Evolutionary conservation across 148 eudicot species (phyloP), one percentile per base, ranked within the genome.

Genomic region (Arctostaphylos glauca): DNA sequence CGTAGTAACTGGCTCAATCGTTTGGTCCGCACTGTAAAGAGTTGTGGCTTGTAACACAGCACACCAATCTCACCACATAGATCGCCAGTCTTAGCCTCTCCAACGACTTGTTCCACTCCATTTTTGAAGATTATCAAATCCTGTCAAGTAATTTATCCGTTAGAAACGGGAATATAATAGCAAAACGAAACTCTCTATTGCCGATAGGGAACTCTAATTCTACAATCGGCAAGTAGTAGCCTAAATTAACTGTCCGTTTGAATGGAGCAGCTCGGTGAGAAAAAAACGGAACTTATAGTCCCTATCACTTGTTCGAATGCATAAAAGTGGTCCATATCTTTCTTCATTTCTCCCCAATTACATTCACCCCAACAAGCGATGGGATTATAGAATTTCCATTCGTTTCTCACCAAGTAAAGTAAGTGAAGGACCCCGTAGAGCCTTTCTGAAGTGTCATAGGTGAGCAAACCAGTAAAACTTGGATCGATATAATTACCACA

Each of bases 21-120:
- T 79, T 87, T 96, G 56, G 98, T 94, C 62, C 98, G 89, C 21
- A 92, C 93, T 2, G 98, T 96, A 59, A 92, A 94, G 74, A 93
- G 90, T 53, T 96, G 99, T 16, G 99, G 99, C 85, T 93, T 90
- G 76, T 92, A 96, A 79, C 98, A 96, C 70, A 96, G 98, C 56
- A 94, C 97, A 47, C 94, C 94, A 58, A 96, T 92, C 85, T 96
- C 99, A 75, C 99, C 99, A 86, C 91, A 93, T 44, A 92, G 84
- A 75, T 90, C 94, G 72, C 99, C 99, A 19, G 86, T 88, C 59
- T 86, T 92, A 0, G 88, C 91, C 81, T 88, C 87, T 78, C 97
- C 97, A 68, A 93, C 88, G 82, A 88, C 83, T 97, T 95, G 91
- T 73, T 92, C 93, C 59, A 23, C 85, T 86, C 94, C 92, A 58